Evolutionary conservation across 768 basidiomycete species (phyloP), one percentile per base, ranked within the genome.

Genomic region (Leucosporidium scottii): DNA sequence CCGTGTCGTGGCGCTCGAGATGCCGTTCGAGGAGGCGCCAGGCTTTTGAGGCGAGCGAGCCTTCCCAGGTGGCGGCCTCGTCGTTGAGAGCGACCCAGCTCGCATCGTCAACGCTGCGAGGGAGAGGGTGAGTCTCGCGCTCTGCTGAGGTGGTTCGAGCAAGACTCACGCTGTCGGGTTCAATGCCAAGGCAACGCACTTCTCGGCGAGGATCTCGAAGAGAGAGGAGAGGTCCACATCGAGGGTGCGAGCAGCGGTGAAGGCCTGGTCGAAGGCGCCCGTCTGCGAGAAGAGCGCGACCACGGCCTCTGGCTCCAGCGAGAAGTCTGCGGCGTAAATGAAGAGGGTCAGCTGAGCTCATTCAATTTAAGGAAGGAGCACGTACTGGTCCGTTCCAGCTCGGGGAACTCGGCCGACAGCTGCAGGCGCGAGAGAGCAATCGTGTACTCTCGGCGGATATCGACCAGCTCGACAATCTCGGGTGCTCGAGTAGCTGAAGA

Each of bases 11-110:
- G 58, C 87, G 85, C 65, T 87, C 84, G 68, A 97, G 81, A 25
- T 87, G 84, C 71, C 86, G 82, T 70, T 91, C 88, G 55, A 99
- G 83, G 77, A 92, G 92, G 75, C 88, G 84, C 90, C 93, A 93
- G 7, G 87, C 91, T 69, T 89, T 84, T 71, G 90, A 87, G 47
- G 86, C 83, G 23, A 86, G 81, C 9, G 88, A 84, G 6, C 93
- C 93, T 25, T 88, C 83, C 87, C 94, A 94, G 0, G 88, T 87
- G 3, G 86, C 83, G 15, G 90, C 83, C 67, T 86, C 85, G 75
- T 67, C 49, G 17, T 91, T 89, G 25, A 86, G 86, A 48, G 90
- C 81, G 44, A 97, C 81, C 93, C 93, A 97, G 70, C 87, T 85
- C 1, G 83, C 84, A 63, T 88, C 85, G 73, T 86, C 85, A 78